phyloP scores from a whole-genome alignment of 495 filamentous ascomycete species.

The Penicillium bovifimosum region DNA sequence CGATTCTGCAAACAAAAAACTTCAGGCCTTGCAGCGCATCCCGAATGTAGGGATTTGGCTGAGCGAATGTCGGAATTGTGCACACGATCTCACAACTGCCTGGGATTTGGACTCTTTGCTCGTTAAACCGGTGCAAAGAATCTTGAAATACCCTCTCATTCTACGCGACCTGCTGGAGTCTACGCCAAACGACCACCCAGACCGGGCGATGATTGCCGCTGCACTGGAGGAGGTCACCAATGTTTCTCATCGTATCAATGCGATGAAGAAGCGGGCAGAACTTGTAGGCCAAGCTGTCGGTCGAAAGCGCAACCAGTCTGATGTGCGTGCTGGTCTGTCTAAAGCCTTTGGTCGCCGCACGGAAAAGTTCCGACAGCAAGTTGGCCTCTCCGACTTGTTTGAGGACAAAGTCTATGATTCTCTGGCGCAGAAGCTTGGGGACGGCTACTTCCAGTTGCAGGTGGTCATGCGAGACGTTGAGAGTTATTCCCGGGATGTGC shows the following conservation, averaged over 20 bases:
- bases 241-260: constrained; percentile 80
- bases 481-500: constrained; percentile 69
- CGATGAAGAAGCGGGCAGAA: constrained; percentile 84
- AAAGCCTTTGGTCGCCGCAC: constrained; percentile 83
- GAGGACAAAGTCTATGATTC: constrained; percentile 77
- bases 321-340: constrained; percentile 73
- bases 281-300: constrained; percentile 81
- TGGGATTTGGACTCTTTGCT: constrained; percentile 93
- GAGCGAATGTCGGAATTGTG: constrained; percentile 81
- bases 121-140: constrained; percentile 90
- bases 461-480: constrained; percentile 87
- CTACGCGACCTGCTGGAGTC: constrained; percentile 69
- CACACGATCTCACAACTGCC: constrained; percentile 80
- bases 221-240: constrained; percentile 61
- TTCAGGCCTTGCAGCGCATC: constrained; percentile 66
- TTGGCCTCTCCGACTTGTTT: constrained; percentile 57
- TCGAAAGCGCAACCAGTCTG: constrained; percentile 83
- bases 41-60: constrained; percentile 82
- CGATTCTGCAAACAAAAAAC: constrained; percentile 72
- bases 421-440: constrained; percentile 71
- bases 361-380: constrained; percentile 68
- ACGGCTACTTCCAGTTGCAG: constrained; percentile 83
- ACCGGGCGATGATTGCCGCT: constrained; percentile 58
- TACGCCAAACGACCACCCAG: constrained; percentile 78
- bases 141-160: constrained; percentile 86